These are phyloP conservation scores for Tremella fuciformis DNA, from an alignment of 768 basidiomycete species.

Conservation along the genomic window DNA sequence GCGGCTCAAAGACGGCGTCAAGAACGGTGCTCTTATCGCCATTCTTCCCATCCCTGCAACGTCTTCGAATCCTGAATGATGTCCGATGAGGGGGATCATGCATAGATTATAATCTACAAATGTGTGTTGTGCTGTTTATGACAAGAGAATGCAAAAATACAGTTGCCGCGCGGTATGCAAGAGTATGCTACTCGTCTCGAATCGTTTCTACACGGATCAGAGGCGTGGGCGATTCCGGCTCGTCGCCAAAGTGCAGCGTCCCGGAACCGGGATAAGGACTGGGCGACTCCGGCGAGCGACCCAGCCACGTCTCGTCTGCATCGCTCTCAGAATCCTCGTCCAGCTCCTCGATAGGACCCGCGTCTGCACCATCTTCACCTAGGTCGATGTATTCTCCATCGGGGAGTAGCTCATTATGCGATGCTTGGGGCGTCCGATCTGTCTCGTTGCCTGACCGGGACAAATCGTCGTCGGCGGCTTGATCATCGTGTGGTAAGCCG, in stretches of 20 bases:
- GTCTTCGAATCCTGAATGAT: not conserved
- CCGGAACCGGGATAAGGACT: conserved; percentile 16
- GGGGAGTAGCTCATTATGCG: too few species aligned
- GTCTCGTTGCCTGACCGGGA: too few species aligned
- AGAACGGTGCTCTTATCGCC: conserved; percentile 70
- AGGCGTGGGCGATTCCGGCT: conserved; percentile 6
- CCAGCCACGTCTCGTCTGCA: conserved; percentile 7
- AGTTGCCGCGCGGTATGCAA: not conserved
- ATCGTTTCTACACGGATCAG: conserved; percentile 4
- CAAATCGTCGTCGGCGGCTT: too few species aligned
- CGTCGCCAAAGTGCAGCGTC: not conserved
- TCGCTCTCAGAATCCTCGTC: conserved; percentile 12
- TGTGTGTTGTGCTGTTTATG: too few species aligned
- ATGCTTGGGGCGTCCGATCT: too few species aligned
- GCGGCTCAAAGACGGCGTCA: conserved; percentile 62
- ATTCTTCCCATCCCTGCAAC: conserved; percentile 26
- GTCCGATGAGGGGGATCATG: too few species aligned
- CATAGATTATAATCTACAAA: too few species aligned
- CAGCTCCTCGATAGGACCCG: not conserved
- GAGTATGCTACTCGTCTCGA: not conserved
- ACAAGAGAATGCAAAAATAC: conserved; percentile 1
- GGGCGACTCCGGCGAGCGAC: conserved; percentile 17
- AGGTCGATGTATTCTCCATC: too few species aligned
- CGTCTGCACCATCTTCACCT: conserved; percentile 1
- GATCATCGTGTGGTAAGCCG: too few species aligned